Evolutionary conservation across 2,329 filamentous ascomycete species (phyloP), one percentile per base, ranked within the genome.

Genomic region (Arthrocladium fulminans): DNA sequence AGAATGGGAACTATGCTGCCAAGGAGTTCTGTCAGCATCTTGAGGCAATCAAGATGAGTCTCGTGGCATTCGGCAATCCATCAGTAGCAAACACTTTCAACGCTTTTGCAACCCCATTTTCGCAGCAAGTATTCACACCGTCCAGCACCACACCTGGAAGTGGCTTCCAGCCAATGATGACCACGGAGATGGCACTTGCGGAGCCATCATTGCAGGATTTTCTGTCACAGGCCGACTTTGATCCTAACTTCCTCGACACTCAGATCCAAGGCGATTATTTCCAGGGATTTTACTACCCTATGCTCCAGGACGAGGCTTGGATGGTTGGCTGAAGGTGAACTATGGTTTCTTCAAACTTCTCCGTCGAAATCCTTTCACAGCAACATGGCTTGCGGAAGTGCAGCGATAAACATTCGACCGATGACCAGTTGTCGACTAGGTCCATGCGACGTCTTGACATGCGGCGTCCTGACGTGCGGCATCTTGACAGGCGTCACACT

Each of bases 161-260:
- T 8, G 63, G 62, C 7, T 65, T 65, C 15, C 34, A 35, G 29
- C 30, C 30, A 9, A 46, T 30, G 22, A 46, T 46, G 46, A 65
- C 64, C 29, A 65, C 64, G 0, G 63, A 62, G 35, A 66, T 67
- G 63, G 59, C 64, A 7, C 65, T 67, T 41, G 51, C 65, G 34
- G 63, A 67, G 43, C 64, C 64, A 19, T 66, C 63, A 6, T 65
- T 67, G 64, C 63, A 67, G 48, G 62, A 66, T 40, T 67, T 66
- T 15, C 53, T 67, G 1, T 63, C 64, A 15, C 64, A 66, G 53
- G 64, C 63, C 3, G 63, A 67, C 55, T 59, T 67, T 15, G 64
- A 66, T 50, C 40, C 66, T 27, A 62, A 63, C n/a, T 37, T 46
- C 24, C 29, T 46, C 8, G 43, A 46, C 20, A 23, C 43, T 5